Percentiles rank a stretch among this genome's conserved stretches.
phyloP scores from a whole-genome alignment of 2,329 filamentous ascomycete genomes.

The Fusarium proliferatum region DNA sequence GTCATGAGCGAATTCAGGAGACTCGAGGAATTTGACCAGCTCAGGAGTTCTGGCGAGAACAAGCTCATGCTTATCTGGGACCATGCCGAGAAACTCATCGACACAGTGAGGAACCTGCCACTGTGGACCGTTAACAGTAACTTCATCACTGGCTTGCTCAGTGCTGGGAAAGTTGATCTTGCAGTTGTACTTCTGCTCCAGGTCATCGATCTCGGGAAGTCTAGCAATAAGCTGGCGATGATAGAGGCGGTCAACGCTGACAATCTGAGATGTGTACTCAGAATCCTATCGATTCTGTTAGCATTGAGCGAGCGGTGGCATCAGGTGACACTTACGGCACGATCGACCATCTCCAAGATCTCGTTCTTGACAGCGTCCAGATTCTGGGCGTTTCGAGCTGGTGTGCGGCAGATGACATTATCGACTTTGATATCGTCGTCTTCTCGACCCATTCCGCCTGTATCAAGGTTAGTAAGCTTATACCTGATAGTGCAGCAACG shows the following conservation, averaged over 20 bases:
- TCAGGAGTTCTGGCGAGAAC: constrained; percentile 81
- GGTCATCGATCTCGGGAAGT: constrained; percentile 87
- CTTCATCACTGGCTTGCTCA: constrained; percentile 95
- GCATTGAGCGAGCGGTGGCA: background rate
- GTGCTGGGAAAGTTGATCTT: constrained; percentile 99
- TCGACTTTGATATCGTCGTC: constrained; percentile 99
- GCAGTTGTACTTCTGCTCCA: constrained; percentile 99
- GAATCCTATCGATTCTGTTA: constrained; percentile 73
- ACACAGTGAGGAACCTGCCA: constrained; percentile 98
- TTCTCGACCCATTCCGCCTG: constrained; percentile 81
- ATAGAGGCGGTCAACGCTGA: constrained; percentile 93
- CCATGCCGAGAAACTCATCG: constrained; percentile 96
- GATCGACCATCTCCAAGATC: constrained; percentile 99
- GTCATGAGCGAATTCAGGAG: constrained; percentile 82
- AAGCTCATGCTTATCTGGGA: constrained; percentile 94
- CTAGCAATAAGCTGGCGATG: constrained; percentile 93
- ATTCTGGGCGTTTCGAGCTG: constrained; percentile 95
- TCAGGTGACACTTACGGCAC: constrained; percentile 70
- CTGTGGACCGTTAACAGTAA: constrained; percentile 94
- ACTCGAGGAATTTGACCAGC: constrained; percentile 84
- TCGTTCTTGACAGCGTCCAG: constrained; percentile 97
- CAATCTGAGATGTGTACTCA: constrained; percentile 94
- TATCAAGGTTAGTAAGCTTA: constrained; percentile 49
- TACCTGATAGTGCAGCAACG: constrained; percentile 1
- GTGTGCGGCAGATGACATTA: constrained; percentile 98